A percentile compares a stretch with the other conserved stretches of the same genome.
These are phyloP conservation scores for Flaveria floridana DNA, from an alignment of 140 eudicot genomes.

Conservation along the genomic window DNA sequence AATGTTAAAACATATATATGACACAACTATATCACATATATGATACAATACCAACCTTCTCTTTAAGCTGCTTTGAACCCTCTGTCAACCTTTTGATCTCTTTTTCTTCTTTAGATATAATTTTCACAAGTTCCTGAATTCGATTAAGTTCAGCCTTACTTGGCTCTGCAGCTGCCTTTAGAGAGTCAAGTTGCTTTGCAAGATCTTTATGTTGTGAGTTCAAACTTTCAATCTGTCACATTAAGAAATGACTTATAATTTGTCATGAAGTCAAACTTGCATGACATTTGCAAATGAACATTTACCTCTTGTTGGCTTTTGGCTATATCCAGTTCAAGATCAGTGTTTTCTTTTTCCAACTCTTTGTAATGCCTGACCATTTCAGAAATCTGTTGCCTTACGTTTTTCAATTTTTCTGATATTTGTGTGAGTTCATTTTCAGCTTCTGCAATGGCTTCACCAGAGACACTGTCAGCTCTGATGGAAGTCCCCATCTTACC, in stretches of 20 bases:
- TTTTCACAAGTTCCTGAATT: slow-evolving; percentile 48
- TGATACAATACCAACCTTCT: slow-evolving; percentile 51
- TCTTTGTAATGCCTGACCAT: slow-evolving; percentile 51
- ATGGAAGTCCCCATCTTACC: slow-evolving; percentile 91
- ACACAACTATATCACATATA: background rate
- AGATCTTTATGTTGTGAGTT: slow-evolving; percentile 60
- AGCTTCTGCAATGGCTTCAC: slow-evolving; percentile 65
- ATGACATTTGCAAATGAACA: background rate
- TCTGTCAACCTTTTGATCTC: slow-evolving; percentile 60
- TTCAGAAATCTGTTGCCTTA: slow-evolving; percentile 52
- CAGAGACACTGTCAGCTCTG: slow-evolving; percentile 72
- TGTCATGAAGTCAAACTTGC: background rate
- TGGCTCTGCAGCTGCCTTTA: slow-evolving; percentile 72
- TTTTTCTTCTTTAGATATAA: slow-evolving; percentile 55
- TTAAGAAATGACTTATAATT: background rate
- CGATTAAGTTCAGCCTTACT: slow-evolving; percentile 57
- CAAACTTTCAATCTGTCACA: slow-evolving; percentile 69
- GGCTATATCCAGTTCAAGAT: slow-evolving; percentile 69
- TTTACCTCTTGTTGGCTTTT: slow-evolving; percentile 81
- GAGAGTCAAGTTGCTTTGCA: slow-evolving; percentile 67
- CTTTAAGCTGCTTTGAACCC: slow-evolving; percentile 64
- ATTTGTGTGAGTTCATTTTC: slow-evolving; percentile 60
- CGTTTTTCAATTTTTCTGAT: slow-evolving; percentile 44
- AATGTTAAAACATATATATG: background rate
- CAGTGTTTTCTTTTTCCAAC: slow-evolving; percentile 53